Base-by-base conservation (phyloP, 176 grass and related monocot species). In the Oryza nivara region DNA sequence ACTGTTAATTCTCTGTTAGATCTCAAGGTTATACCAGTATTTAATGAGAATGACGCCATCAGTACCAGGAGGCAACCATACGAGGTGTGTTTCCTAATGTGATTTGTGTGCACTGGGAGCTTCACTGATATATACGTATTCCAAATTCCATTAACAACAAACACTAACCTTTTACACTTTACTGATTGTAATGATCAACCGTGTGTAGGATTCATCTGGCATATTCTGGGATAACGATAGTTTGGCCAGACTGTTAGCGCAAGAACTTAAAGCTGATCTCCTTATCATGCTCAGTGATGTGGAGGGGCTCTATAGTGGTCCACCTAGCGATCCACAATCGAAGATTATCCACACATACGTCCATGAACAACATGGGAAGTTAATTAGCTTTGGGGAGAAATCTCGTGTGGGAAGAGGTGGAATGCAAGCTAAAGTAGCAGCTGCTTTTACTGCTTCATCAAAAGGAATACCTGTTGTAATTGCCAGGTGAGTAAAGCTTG, bases 171-270 rank as follows among this genome's bases (percentile, higher is more conserved):
- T 73, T 76, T 74, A 14, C 66, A 79, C 19, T 49, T 26, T 77
- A 63, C 25, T 65, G 81, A 30, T 47, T 80, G 28, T 77, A 74
- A 84, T 46, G 56, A 47, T 76, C 14, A n/a, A 90, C 51, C 49
- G 64, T 83, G 78, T 86, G 30, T 71, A 99, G 97, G 97, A 99
- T 85, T 86, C 93, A 73, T 96, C 88, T 75, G 97, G 93, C 54
- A 90, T 96, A 75, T 99, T 99, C 92, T 99, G 93, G 97, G 97
- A 99, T 56, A 99, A 99, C 69, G 97, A 99, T 51, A 99, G 97
- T 86, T 82, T 99, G 68, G 97, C 97, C 4, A 90, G 88, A 48
- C 84, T 99, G 70, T 76, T 99, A 67, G 97, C 97, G 9, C 73
- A 88, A 36, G 97, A 99, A 82, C 80, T 96, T 66, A 79, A 96